Base-by-base conservation (phyloP, 1,284 basidiomycete species). In the Austroboletus rostrupii region DNA sequence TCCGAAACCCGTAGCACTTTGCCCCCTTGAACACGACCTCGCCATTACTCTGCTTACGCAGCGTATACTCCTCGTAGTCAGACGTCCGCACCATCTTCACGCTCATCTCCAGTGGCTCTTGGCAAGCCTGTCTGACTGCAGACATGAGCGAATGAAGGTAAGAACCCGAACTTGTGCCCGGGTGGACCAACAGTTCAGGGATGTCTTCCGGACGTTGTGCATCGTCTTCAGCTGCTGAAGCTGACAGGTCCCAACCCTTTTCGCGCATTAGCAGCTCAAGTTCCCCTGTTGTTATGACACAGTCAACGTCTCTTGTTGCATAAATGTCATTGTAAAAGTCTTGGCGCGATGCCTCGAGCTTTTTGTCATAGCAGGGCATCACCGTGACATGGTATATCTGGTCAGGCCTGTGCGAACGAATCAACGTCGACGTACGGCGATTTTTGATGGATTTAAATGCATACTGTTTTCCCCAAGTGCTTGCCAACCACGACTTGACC, bases 311-410 rank as follows among this genome's bases (percentile, higher is more conserved):
- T 50, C 93, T 79, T 8, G 91, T 92, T 56, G 82, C 76, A 70
- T 87, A 87, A 5, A 79, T 61, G 16, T 85, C 85, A 53, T 86
- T 85, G 67, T 91, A 91, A 66, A 97, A 97, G 65, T 97, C 93
- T 43, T 85, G 79, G 23, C 97, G 80, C 14, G 92, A 95, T 0
- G 97, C 96, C 72, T 99, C 97, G 23, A 99, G 85, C 68, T 99
- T 99, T 73, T 99, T 99, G 77, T 99, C 97, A 70, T 98, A 99
- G 71, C 97, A 99, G 1, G 96, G 95, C 95, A 99, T 99, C 37
- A 98, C 92, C 0, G 92, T 83, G 53, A 98, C 91, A 62, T 99
- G 97, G 68, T 98, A 99, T 47, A 97, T 80, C 60, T 91, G 76
- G 60, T 88, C 76, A 1, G 91, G 87, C 29, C 88, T 93, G 60